Evolutionary conservation across 1,139 yeast genomes (phyloP), one percentile per base, ranked within the genome.

Genomic region (Magnusiomyces paraingens): DNA sequence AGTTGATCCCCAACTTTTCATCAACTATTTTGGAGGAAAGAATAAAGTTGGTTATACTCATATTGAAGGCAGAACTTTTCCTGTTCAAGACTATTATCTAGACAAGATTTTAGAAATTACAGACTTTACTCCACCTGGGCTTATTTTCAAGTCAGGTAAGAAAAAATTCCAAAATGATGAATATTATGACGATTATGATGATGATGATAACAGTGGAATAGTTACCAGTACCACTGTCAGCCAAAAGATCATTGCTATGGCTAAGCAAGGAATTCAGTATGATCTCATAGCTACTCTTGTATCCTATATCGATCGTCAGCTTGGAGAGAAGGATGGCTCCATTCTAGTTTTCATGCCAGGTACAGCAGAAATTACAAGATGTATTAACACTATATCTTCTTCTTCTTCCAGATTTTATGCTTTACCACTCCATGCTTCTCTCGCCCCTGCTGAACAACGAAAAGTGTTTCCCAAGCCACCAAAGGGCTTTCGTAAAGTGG

Each of bases 51-150:
- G 72, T 3, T 69, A 67, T 52, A 65, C 71, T 0, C 96, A 90
- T 66, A 90, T 93, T 55, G 89, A 85, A 64, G 99, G 99, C 1
- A 75, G 98, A 61, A 93, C 98, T 0, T 93, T 86, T 68, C 98
- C 99, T 0, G 93, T 93, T 47, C 68, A 79, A 51, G 96, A 90
- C 64, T 73, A 71, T 56, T 90, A 82, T 62, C 74, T 91, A 57
- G 94, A 87, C 52, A 78, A 80, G 17, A 74, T 89, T 22, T 70
- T 91, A 41, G 71, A 72, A 0, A 73, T 72, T 1, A 67, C 84
- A 10, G 78, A 83, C 57, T 64, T 58, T 50, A 55, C 59, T 44
- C 62, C 65, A 3, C 51, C 51, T 29, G 47, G 60, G 18, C 56
- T 60, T 11, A 26, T 35, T 18, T 17, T 22, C 2, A 49, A 53